Percentiles rank a stretch among this genome's conserved stretches.
phyloP scores from a whole-genome alignment of 495 filamentous ascomycete genomes.

The Hyphodiscus hymeniophilus region DNA sequence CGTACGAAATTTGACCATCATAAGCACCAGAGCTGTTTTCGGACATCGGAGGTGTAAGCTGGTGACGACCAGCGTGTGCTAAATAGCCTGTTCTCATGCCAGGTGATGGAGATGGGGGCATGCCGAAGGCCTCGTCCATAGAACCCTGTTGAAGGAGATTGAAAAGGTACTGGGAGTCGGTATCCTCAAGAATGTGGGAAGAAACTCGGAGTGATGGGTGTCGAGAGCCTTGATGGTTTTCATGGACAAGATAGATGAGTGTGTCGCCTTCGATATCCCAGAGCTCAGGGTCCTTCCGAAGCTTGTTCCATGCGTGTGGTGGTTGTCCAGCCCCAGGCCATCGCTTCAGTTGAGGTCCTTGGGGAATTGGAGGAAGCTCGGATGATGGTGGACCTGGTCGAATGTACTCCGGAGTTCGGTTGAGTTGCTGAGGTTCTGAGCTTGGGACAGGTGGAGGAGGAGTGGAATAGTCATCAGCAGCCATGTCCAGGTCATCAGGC shows the following conservation, averaged over 20 bases:
- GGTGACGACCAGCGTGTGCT: constrained; percentile 3
- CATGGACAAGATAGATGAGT: constrained; percentile 44
- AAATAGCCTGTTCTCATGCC: constrained; percentile 24
- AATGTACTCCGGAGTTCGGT: neutral
- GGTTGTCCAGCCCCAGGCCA: constrained; percentile 40
- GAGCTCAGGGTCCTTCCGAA: constrained; percentile 51
- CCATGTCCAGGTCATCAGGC: constrained; percentile 9
- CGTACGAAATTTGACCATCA: constrained; percentile 47
- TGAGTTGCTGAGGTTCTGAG: neutral
- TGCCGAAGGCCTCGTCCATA: constrained; percentile 14
- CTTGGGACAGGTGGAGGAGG: neutral
- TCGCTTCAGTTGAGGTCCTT: constrained; percentile 34
- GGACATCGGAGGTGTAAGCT: constrained; percentile 35
- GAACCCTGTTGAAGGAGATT: constrained; percentile 42
- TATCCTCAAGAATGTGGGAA: constrained; percentile 47
- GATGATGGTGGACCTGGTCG: neutral
- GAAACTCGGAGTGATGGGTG: constrained; percentile 47
- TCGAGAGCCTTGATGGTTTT: constrained; percentile 29
- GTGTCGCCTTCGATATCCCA: constrained; percentile 58
- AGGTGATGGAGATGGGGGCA: constrained; percentile 37
- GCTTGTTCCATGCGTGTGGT: constrained; percentile 44
- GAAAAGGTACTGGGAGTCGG: constrained; percentile 44
- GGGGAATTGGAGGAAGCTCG: constrained; percentile 20
- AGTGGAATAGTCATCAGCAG: constrained; percentile 9
- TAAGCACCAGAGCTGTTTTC: constrained; percentile 33